phyloP scores from a whole-genome alignment of 352 stramenopile genomes.

The Globisporangium splendens region DNA sequence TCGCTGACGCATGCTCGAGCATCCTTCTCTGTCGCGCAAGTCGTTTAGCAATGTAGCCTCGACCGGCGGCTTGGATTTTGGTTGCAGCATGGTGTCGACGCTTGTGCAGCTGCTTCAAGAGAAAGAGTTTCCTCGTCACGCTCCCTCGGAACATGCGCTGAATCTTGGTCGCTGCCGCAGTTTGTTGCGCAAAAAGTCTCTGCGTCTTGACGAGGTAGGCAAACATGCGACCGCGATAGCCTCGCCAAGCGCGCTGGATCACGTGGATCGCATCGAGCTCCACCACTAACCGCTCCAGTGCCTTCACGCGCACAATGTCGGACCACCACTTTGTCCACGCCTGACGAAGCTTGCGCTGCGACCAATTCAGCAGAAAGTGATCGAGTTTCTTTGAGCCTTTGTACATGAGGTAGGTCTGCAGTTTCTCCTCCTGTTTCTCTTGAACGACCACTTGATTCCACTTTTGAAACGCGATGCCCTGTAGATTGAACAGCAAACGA shows the following conservation, averaged over 20 bases:
- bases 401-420: slow-evolving; percentile 70
- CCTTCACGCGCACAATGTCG: slow-evolving; percentile 46
- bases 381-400: slow-evolving; percentile 79
- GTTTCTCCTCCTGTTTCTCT: slow-evolving; percentile 74
- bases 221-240: slow-evolving; percentile 44
- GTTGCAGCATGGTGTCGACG: slow-evolving; percentile 38
- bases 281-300: slow-evolving; percentile 39
- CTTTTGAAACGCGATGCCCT: slow-evolving; percentile 57
- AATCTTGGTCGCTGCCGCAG: slow-evolving; percentile 40
- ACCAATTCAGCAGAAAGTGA: slow-evolving; percentile 64
- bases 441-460: slow-evolving; percentile 46
- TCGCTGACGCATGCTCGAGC: slow-evolving; percentile 37
- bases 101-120: slow-evolving; percentile 41
- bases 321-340: slow-evolving; percentile 71
- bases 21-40: slow-evolving; percentile 17
- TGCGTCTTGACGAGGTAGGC: slow-evolving; percentile 43
- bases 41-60: slow-evolving; percentile 37
- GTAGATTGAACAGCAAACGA: slow-evolving; percentile 58
- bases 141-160: slow-evolving; percentile 60
- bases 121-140: slow-evolving; percentile 61
- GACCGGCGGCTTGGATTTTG: slow-evolving; percentile 46
- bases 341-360: slow-evolving; percentile 56
- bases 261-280: slow-evolving; percentile 49
- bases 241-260: slow-evolving; percentile 59
- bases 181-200: slow-evolving; percentile 34